These are phyloP conservation scores for Rhodotorula sp. DNA, from an alignment of 1,284 basidiomycete genomes.

Conservation along the genomic window DNA sequence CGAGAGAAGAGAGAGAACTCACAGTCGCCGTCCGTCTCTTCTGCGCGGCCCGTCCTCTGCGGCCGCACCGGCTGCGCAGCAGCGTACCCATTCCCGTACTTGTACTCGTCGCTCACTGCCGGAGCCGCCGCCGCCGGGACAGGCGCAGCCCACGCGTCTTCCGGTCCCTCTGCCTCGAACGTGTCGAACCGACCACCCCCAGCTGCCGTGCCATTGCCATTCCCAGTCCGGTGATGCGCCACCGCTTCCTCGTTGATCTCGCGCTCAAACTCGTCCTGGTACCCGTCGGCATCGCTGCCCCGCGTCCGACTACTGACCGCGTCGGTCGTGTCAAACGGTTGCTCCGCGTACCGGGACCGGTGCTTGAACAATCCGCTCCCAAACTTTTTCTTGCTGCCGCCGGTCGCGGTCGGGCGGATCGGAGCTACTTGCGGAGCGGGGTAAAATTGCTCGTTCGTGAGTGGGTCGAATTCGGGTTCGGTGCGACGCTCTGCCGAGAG, in stretches of 20 bases:
- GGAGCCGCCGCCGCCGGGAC: conserved; percentile 1
- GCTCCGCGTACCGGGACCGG: conserved; percentile 30
- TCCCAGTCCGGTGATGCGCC: neutral
- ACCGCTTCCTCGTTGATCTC: conserved; percentile 33
- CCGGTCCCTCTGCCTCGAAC: conserved; percentile 33
- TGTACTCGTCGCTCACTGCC: neutral
- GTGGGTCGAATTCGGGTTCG: conserved; percentile 22
- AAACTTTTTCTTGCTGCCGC: conserved; percentile 26
- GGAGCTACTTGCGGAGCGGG: neutral
- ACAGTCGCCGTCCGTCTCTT: conserved; percentile 27
- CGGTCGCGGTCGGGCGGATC: conserved; percentile 3
- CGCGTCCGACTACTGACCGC: conserved; percentile 14
- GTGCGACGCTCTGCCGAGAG: too few species aligned
- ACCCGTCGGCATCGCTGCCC: conserved; percentile 19
- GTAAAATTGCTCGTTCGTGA: conserved; percentile 39
- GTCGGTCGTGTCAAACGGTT: conserved; percentile 23
- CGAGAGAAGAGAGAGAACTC: neutral
- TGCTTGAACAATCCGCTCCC: conserved; percentile 29
- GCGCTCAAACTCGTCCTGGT: conserved; percentile 40
- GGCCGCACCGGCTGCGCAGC: conserved; percentile 5
- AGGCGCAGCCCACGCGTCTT: conserved; percentile 28
- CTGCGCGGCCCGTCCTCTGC: conserved; percentile 19
- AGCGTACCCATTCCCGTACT: neutral
- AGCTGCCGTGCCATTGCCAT: neutral
- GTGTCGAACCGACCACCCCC: conserved; percentile 23